These are phyloP conservation scores for Lolium perenne DNA, from an alignment of 176 grass and related monocot genomes.

Conservation along the genomic window DNA sequence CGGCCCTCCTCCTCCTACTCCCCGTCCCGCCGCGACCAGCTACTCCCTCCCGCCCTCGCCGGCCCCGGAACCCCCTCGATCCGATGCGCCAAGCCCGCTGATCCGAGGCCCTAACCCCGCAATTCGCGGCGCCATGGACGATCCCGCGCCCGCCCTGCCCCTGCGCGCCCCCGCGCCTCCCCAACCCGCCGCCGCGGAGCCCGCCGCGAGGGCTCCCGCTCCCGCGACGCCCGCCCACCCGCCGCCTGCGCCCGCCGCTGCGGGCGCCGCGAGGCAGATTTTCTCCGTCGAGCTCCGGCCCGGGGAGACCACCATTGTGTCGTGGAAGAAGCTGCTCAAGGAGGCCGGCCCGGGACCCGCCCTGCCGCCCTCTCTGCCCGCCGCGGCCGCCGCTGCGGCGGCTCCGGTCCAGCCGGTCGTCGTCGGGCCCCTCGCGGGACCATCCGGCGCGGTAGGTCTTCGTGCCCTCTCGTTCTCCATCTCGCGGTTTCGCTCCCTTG, in stretches of 20 bases:
- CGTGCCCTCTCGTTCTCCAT: not conserved
- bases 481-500: not conserved
- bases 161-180: not conserved
- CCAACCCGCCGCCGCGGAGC: not conserved
- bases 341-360: slow-evolving; percentile 35
- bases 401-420: not conserved
- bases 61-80: not conserved
- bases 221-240: not conserved
- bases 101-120: not conserved
- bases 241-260: not conserved
- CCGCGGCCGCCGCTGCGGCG: not conserved
- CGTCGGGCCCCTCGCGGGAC: not conserved
- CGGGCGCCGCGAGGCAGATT: slow-evolving; percentile 31
- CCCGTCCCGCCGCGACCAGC: not conserved
- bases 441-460: slow-evolving; percentile 54
- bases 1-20: not conserved
- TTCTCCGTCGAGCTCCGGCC: slow-evolving; percentile 67
- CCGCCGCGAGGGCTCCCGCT: slow-evolving; percentile 25
- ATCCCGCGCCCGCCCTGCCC: not conserved
- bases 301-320: slow-evolving; percentile 85
- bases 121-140: slow-evolving; percentile 31
- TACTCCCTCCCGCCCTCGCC: not conserved
- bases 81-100: slow-evolving; percentile 36
- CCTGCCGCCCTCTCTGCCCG: slow-evolving; percentile 4
- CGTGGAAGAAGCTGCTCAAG: slow-evolving; percentile 74